Conservation (phyloP, 2,329 filamentous ascomycete genomes). For the Calonectria fujianensis region DNA sequence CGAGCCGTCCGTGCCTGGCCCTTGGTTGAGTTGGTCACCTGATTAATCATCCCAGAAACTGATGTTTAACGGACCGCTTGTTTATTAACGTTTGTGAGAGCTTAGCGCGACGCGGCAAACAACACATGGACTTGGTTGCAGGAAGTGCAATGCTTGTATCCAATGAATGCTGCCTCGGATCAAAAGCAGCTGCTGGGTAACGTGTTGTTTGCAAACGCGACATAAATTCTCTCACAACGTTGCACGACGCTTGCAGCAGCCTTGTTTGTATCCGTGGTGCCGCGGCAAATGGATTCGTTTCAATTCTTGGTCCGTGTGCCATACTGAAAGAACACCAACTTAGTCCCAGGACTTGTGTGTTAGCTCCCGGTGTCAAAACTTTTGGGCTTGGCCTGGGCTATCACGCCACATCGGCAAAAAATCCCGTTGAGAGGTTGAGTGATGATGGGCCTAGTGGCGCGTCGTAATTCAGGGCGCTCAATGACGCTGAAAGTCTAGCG, state of each 20-base stretch:
- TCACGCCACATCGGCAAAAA: slow-evolving; percentile 23
- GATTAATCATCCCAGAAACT: slow-evolving; percentile 1
- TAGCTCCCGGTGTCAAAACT: slow-evolving; percentile 22
- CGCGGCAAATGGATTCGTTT: slow-evolving; percentile 1
- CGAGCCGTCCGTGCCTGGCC: slow-evolving; percentile 31
- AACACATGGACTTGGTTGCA: not conserved
- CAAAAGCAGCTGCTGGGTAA: not conserved
- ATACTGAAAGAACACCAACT: not conserved
- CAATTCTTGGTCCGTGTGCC: slow-evolving; percentile 14
- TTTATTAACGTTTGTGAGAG: not conserved
- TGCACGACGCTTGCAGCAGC: not conserved
- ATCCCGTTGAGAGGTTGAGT: not conserved
- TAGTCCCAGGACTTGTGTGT: slow-evolving; percentile 1
- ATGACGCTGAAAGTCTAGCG: slow-evolving; percentile 7
- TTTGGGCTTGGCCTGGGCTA: slow-evolving; percentile 16
- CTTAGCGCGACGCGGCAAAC: not conserved
- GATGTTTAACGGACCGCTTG: not conserved
- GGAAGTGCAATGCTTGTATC: not conserved
- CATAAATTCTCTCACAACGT: not conserved
- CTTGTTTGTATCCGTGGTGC: not conserved
- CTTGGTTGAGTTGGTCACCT: not conserved
- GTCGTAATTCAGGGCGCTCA: slow-evolving; percentile 19
- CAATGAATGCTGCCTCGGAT: not conserved
- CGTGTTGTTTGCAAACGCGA: not conserved
- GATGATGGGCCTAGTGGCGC: not conserved